Conservation (phyloP, 2,329 filamentous ascomycete species). For the Diaporthe citri region DNA sequence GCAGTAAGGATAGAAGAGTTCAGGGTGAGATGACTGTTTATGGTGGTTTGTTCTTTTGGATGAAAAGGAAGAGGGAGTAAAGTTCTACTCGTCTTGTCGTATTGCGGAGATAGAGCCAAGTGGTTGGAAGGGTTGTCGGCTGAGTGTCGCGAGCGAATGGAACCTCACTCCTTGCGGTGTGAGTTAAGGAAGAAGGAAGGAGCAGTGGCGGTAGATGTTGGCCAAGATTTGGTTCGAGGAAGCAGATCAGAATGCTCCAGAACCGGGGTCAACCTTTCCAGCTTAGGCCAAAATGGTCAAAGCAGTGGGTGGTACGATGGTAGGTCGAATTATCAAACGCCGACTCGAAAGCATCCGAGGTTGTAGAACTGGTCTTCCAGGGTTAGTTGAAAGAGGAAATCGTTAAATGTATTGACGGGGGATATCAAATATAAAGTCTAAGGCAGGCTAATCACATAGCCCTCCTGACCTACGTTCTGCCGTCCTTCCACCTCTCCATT, state of each 20-base stretch:
- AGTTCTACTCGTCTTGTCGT: accelerated
- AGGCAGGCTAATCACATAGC: background rate
- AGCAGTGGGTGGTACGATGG: background rate
- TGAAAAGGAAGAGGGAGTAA: background rate
- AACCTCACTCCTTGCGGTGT: background rate
- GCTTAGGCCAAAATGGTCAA: background rate
- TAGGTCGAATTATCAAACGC: too few relatives aligned
- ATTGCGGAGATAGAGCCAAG: accelerated
- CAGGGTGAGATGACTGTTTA: background rate
- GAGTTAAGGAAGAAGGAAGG: background rate
- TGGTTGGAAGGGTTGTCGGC: too few relatives aligned
- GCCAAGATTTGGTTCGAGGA: background rate
- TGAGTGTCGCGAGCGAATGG: background rate
- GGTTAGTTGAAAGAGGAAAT: too few relatives aligned
- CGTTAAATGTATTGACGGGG: too few relatives aligned
- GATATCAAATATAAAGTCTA: too few relatives aligned
- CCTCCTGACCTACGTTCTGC: background rate
- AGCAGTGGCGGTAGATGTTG: background rate
- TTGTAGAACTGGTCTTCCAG: too few relatives aligned
- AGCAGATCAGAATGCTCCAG: background rate
- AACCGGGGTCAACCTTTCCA: background rate
- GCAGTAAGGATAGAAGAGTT: too few relatives aligned
- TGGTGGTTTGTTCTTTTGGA: background rate
- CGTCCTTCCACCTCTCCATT: slow-evolving; percentile 34
- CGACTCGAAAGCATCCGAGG: too few relatives aligned